A percentile compares a stretch with the other conserved stretches of the same genome.
These are phyloP conservation scores for Cladosporium sphaerospermum DNA, from an alignment of 2,329 filamentous ascomycete species.

Conservation along the genomic window DNA sequence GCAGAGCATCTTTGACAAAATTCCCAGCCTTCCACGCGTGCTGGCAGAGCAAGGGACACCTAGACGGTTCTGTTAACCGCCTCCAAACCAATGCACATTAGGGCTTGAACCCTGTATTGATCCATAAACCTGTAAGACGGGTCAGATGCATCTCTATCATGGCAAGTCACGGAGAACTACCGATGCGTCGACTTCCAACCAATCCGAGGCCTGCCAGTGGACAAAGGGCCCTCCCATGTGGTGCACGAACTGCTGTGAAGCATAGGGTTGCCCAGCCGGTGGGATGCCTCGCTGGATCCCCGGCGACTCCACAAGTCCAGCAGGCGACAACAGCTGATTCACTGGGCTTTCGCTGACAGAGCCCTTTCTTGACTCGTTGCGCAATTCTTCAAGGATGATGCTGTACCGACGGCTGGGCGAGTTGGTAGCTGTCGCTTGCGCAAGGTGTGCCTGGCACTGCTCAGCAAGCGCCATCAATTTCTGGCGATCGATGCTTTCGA, in stretches of 20 bases:
- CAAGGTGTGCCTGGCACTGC: conserved; percentile 41
- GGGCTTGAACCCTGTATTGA: neutral
- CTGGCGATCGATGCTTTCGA: conserved; percentile 7
- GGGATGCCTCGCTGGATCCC: neutral
- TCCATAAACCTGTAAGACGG: neutral
- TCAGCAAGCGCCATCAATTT: conserved; percentile 39
- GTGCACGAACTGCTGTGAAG: neutral
- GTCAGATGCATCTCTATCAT: neutral
- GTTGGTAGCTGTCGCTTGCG: conserved; percentile 41
- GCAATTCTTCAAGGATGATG: conserved; percentile 43
- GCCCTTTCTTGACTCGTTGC: conserved; percentile 29
- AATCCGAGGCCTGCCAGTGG: conserved; percentile 31
- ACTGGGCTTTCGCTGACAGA: neutral
- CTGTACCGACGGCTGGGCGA: conserved; percentile 43
- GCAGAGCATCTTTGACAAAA: too few relatives aligned
- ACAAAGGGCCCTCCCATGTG: conserved; percentile 16
- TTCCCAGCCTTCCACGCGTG: too few relatives aligned
- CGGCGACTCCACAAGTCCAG: neutral
- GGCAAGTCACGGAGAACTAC: conserved; percentile 12
- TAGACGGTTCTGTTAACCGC: neutral
- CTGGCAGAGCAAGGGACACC: too few relatives aligned
- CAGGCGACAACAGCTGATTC: neutral
- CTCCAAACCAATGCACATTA: conserved; percentile 5
- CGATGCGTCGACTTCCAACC: conserved; percentile 31
- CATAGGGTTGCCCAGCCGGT: neutral